phyloP scores from a whole-genome alignment of 2,329 filamentous ascomycete species.

The Fusarium stilboides region DNA sequence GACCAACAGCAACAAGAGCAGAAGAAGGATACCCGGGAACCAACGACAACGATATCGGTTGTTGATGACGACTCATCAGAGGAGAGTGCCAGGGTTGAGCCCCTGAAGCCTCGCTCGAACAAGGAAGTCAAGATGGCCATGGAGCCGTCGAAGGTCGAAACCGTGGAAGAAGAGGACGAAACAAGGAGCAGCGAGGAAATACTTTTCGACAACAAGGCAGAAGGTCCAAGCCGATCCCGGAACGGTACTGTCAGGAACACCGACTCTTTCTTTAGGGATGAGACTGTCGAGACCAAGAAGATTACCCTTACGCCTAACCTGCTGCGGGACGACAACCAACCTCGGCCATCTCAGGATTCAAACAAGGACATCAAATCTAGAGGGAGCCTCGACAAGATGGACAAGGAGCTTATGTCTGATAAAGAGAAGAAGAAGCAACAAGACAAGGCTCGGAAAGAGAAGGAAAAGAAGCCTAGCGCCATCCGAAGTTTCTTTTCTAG shows the following conservation, averaged over 20 bases:
- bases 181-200: constrained; percentile 75
- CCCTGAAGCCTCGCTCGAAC: constrained; percentile 64
- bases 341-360: constrained; percentile 67
- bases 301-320: constrained; percentile 96
- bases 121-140: constrained; percentile 58
- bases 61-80: constrained; percentile 58
- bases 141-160: constrained; percentile 53
- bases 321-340: constrained; percentile 81
- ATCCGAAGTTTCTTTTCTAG: constrained; percentile 75
- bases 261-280: constrained; percentile 98
- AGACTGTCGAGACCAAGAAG: constrained; percentile 95
- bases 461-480: constrained; percentile 72
- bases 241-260: constrained; percentile 92
- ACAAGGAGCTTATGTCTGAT: constrained; percentile 70
- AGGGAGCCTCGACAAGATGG: constrained; percentile 80
- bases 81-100: constrained; percentile 70
- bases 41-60: constrained; percentile 51
- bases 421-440: constrained; percentile 83
- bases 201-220: constrained; percentile 69
- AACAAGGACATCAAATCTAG: constrained; percentile 69
- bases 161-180: constrained; percentile 55
- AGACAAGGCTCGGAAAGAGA: constrained; percentile 81
- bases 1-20: constrained; percentile 52
- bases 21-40: constrained; percentile 49
- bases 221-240: constrained; percentile 74